Evolutionary conservation across 1,284 basidiomycete species (phyloP).

Genomic region (Calocybe gambosa): DNA sequence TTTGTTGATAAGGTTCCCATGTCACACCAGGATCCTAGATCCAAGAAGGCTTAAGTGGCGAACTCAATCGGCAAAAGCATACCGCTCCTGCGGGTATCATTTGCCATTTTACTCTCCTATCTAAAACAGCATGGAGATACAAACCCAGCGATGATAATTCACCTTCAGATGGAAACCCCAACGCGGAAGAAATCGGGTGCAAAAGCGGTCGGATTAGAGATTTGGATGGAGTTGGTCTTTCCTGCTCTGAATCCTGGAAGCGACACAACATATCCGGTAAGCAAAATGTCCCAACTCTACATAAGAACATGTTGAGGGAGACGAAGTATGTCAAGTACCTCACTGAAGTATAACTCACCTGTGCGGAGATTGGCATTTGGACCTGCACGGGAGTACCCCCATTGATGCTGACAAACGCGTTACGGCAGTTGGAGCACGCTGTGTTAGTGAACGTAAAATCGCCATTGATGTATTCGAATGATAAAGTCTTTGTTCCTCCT

Average conservation of each 20-base stretch:
- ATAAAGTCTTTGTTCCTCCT: slow-evolving; percentile 38
- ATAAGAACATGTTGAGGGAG: background rate
- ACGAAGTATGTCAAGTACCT: background rate
- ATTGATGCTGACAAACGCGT: slow-evolving; percentile 40
- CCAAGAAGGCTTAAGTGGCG: slow-evolving; percentile 4
- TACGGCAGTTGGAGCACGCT: slow-evolving; percentile 42
- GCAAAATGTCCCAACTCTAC: slow-evolving; percentile 40
- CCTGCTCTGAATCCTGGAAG: slow-evolving; percentile 37
- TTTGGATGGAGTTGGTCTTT: slow-evolving; percentile 34
- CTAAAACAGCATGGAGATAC: background rate
- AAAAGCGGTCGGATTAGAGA: slow-evolving; percentile 35
- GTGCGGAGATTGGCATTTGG: slow-evolving; percentile 43
- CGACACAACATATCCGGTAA: slow-evolving; percentile 34
- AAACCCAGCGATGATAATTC: background rate
- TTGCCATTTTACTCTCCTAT: background rate
- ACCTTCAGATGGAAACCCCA: slow-evolving; percentile 27
- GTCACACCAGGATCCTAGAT: slow-evolving; percentile 7
- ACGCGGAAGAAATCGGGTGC: slow-evolving; percentile 38
- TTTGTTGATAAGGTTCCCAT: slow-evolving; percentile 3
- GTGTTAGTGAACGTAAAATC: slow-evolving; percentile 37
- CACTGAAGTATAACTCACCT: slow-evolving; percentile 26
- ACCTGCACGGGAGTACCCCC: slow-evolving; percentile 35
- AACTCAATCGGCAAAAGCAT: slow-evolving; percentile 6
- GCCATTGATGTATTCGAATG: slow-evolving; percentile 43
- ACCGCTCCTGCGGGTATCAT: background rate